Evolutionary conservation across 2,329 filamentous ascomycete genomes (phyloP), one percentile per base, ranked within the genome.

Genomic region (Botryotinia narcissicola): DNA sequence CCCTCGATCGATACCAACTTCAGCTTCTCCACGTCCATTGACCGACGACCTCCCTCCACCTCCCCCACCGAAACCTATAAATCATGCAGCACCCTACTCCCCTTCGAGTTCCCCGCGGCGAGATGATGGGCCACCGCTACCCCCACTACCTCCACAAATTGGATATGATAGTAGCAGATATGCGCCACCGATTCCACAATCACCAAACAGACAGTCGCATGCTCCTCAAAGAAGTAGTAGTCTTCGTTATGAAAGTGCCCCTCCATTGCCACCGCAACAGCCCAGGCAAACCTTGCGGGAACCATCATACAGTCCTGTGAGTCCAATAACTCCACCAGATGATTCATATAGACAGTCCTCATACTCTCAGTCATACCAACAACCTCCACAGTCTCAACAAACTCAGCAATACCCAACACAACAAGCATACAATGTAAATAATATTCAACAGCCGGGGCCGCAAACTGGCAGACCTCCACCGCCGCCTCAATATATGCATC

Each of bases 1-100:
- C 75, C 83, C 85, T 63, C 82, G 85, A 71, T 82, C 82, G 42
- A 82, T 84, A n/a, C 71, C 84, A 79, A 61, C 83, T 78, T 76
- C 83, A 77, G 18, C 78, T 77, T 64, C 76, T 77, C 10, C 78
- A 76, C 66, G 81, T 82, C 62, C 76, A 79, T 80, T 79, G 42
- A 80, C 79, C 1, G 81, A 69, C n/a, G 73, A 76, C 35, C 75
- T 76, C 63, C 57, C 74, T 70, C 76, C 73, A 48, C 81, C 81
- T 63, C 82, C 82, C 16, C 80, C 79, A 57, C 81, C 80, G 29
- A 81, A 81, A 42, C 80, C 80, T 35, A 73, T 20, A 40, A 74
- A 71, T 35, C 76, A 68, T 74, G 42, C 73, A 32, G 74, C 75
- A 60, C 60, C 76, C 66, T 75, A 76, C 32, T 73, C 76, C 18